Evolutionary conservation across 2,329 filamentous ascomycete species (phyloP), one percentile per base, ranked within the genome.

Genomic region (Ceratocystis diversiconidia): DNA sequence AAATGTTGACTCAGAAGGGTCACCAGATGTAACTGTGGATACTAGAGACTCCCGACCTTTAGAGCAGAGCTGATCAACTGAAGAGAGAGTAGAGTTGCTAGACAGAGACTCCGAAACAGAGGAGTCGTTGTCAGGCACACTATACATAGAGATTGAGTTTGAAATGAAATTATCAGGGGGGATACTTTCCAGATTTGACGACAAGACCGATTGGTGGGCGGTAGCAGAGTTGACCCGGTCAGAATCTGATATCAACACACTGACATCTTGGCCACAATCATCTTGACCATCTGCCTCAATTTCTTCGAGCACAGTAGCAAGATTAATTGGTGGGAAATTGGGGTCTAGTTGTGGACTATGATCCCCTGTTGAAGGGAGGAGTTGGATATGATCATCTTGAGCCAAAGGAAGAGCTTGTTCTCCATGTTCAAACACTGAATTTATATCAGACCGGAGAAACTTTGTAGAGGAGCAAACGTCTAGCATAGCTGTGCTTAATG

Each of bases 301-400:
- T 30, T 67, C 66, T 60, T 67, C 66, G 7, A 43, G 63, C 0
- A 67, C 60, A 60, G 66, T 65, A 12, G 30, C 57, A 48, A 67
- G 48, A n/a, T 41, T 62, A 12, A 30, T 22, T 5, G 22, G 10
- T 2, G 15, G 19, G 2, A 59, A 30, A 12, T 65, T 63, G 28
- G 61, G 19, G 10, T 57, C 52, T 30, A 15, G 10, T 6, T 2
- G 25, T 15, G 3, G 10, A 10, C 5, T 32, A 7, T 57, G 10
- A 32, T 57, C 28, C 4, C 28, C 52, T 1, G 15, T 57, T 15
- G 19, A 22, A 30, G 22, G 5, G 10, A 57, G 5, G 6, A 15
- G 52, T 17, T 28, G 8, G 12, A n/a, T 17, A 12, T 4, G 22
- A 7, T 57, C 52, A 32, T 57, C 52, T 17, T 57, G 6, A 28